Evolutionary conservation across 2,329 filamentous ascomycete species (phyloP), one percentile per base, ranked within the genome.

Genomic region (Colletotrichum navitas): DNA sequence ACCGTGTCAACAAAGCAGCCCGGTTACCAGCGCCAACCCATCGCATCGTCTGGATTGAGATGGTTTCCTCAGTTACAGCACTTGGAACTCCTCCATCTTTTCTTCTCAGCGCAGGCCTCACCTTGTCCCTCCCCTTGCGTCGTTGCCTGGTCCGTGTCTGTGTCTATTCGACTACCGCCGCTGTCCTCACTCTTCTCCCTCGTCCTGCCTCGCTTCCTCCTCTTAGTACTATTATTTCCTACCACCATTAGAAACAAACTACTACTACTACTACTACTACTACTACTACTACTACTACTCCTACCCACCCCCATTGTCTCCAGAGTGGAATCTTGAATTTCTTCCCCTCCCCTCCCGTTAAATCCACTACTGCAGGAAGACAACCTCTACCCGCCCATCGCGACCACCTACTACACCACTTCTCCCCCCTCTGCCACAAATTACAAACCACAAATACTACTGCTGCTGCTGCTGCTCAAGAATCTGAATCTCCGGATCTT

Each of bases 1-100:
- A 81, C 79, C 60, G 67, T 54, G 75, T 78, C 76, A 79, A 80
- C 79, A 81, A 74, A 65, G 74, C 68, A 76, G 73, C 74, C 72
- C 68, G 69, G 66, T 63, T 69, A 69, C 74, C 76, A 74, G 73
- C 73, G 70, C 74, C 67, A 72, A 71, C 62, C 68, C 71, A 58
- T 56, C 65, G 67, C 66, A 54, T 56, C 63, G 66, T 47, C 47
- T 63, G 16, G 60, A 51, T 5, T 39, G 24, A 63, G 60, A 63
- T 74, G 74, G 75, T 77, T 73, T 77, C 74, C 76, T 75, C 74
- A 77, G 74, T 72, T 72, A 70, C 61, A 72, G 55, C 55, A 58
- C 34, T 58, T 58, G 36, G 34, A 58, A 58, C 74, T 59, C 62
- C 69, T 64, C 49, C 63, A 60, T 45, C 66, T 52, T 60, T 55